Evolutionary conservation across 768 basidiomycete species (phyloP).

Genomic region (Pulveroboletus frians): DNA sequence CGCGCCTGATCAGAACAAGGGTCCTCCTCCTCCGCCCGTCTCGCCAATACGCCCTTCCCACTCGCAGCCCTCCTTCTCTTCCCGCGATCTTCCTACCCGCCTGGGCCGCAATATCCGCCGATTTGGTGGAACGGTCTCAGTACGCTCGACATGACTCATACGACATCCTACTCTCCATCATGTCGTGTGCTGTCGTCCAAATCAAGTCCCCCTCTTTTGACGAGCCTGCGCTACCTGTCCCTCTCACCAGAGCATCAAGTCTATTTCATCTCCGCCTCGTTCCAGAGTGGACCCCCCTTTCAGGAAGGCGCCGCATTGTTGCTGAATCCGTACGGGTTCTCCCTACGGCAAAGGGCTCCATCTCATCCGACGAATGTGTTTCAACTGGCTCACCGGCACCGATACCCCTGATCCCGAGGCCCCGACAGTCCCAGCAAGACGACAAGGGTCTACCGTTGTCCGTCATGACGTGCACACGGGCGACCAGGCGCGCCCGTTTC

Average conservation of each 20-base stretch:
- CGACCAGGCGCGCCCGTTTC: constrained; percentile 7
- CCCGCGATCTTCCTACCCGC: constrained; percentile 4
- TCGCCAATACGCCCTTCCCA: constrained; percentile 1
- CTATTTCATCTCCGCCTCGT: constrained; percentile 31
- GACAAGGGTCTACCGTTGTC: background rate
- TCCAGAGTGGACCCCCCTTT: constrained; percentile 11
- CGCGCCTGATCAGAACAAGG: background rate
- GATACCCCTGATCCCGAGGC: constrained; percentile 15
- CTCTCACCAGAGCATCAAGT: constrained; percentile 14
- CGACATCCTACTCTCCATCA: constrained; percentile 16
- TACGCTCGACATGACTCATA: background rate
- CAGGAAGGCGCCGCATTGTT: constrained; percentile 14
- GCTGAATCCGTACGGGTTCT: constrained; percentile 24
- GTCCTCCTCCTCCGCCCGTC: background rate
- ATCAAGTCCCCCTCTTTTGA: constrained; percentile 18
- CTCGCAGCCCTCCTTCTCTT: background rate
- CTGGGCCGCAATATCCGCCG: constrained; percentile 12
- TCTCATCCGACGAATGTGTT: constrained; percentile 3
- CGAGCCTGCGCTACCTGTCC: constrained; percentile 8
- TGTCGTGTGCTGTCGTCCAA: constrained; percentile 7
- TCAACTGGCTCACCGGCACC: constrained; percentile 16
- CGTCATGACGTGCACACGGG: background rate
- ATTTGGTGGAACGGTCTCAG: constrained; percentile 9
- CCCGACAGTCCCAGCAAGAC: background rate
- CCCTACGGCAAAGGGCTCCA: constrained; percentile 16